Evolutionary conservation across 2,329 filamentous ascomycete species (phyloP).

Genomic region (Monosporascus cannonballus): DNA sequence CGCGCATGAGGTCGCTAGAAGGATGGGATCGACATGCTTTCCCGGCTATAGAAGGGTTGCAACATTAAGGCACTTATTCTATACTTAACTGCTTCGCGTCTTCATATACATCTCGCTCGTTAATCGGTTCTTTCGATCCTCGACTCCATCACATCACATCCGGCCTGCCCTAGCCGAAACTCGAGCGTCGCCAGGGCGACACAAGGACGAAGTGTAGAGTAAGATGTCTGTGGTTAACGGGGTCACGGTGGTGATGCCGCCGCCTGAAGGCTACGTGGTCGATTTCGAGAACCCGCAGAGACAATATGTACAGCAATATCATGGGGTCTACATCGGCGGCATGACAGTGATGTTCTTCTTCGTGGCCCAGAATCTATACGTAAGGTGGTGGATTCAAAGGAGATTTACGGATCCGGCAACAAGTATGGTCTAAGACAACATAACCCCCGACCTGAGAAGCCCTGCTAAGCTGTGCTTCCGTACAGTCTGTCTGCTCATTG

Average conservation of each 20-base stretch:
- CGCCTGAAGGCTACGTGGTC: background rate
- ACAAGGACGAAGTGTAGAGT: constrained; percentile 2
- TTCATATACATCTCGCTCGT: background rate
- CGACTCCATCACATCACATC: too few species aligned
- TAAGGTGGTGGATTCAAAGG: background rate
- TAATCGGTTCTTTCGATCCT: too few species aligned
- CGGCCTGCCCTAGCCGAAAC: too few species aligned
- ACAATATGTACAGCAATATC: background rate
- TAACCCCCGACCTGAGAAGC: background rate
- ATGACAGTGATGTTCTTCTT: background rate
- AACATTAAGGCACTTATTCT: background rate
- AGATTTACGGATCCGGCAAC: background rate
- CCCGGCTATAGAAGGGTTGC: background rate
- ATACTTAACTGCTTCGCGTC: background rate
- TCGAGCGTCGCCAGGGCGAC: background rate
- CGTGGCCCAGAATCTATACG: background rate
- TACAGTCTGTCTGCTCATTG: background rate
- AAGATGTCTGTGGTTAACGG: background rate
- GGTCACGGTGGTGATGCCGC: background rate
- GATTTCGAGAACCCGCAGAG: constrained; percentile 1
- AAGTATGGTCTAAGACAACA: background rate
- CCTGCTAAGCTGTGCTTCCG: background rate
- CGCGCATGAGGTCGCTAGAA: background rate
- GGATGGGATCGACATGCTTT: background rate
- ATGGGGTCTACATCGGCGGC: background rate